phyloP scores from a whole-genome alignment of 139 green algal genomes.

The Nannochloris sp. region DNA sequence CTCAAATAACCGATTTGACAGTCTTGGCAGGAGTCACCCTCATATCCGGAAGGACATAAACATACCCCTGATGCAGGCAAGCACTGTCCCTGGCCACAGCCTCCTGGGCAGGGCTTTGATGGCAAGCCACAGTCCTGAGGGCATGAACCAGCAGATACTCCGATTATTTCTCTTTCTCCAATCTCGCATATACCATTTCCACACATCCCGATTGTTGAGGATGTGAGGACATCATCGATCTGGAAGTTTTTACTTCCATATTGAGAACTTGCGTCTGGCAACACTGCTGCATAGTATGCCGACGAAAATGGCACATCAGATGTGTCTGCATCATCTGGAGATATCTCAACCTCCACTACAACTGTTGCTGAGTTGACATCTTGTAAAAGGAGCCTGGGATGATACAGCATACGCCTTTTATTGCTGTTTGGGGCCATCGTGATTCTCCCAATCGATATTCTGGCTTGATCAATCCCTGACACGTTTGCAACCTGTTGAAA shows the following conservation, averaged over 20 bases:
- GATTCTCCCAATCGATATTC: neutral
- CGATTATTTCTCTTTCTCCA: conserved; percentile 25
- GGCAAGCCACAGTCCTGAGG: conserved; percentile 36
- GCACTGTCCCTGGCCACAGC: conserved; percentile 9
- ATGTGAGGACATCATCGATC: neutral
- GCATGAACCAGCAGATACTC: conserved; percentile 30
- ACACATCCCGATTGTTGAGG: conserved; percentile 31
- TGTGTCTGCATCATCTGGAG: neutral
- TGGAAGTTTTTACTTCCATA: neutral
- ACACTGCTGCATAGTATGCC: neutral
- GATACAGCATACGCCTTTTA: neutral
- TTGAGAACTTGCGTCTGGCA: neutral
- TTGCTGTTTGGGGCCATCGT: neutral
- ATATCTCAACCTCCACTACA: neutral
- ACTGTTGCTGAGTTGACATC: neutral
- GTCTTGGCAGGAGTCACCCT: conserved; percentile 16
- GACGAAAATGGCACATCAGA: neutral
- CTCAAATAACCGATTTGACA: conserved; percentile 29
- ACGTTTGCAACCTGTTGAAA: neutral
- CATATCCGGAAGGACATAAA: conserved; percentile 31
- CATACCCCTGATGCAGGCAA: conserved; percentile 27
- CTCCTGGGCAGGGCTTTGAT: conserved; percentile 26
- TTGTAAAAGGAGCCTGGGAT: neutral
- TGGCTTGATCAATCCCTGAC: neutral
- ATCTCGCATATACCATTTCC: conserved; percentile 46